Conservation (phyloP, 2,329 filamentous ascomycete species). For the Celoporthe dispersa region DNA sequence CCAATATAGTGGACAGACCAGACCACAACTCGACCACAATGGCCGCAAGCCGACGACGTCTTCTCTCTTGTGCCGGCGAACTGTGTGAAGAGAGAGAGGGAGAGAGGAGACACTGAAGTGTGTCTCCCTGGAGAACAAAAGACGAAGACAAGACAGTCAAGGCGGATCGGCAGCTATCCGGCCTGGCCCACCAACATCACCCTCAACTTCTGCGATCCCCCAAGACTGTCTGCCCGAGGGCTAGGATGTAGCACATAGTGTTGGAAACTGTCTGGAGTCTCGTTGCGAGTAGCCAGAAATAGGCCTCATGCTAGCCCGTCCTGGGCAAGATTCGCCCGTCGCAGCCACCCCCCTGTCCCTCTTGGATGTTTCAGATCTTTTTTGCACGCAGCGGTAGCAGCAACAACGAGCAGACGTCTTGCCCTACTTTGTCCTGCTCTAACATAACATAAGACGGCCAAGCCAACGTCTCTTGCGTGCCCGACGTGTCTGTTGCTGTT, state of each 20-base stretch:
- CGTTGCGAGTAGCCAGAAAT: slow-evolving; percentile 6
- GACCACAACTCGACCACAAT: background rate
- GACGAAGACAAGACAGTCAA: background rate
- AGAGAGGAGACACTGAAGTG: no score
- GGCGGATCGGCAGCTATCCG: slow-evolving; percentile 2
- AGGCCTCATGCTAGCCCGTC: background rate
- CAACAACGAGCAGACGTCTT: no score
- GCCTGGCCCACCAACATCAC: background rate
- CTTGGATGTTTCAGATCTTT: slow-evolving; percentile 12
- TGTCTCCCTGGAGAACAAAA: background rate
- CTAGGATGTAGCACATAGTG: background rate
- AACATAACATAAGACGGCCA: background rate
- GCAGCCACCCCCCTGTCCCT: background rate
- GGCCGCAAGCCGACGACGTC: background rate
- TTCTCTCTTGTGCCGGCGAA: background rate
- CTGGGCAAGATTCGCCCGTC: background rate
- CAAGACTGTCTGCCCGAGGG: no score
- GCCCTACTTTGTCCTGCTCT: no score
- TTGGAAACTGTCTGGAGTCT: slow-evolving; percentile 11
- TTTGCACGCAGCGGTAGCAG: background rate
- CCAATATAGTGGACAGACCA: background rate
- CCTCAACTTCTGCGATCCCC: background rate
- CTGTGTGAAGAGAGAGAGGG: no score
- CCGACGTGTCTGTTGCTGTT: background rate
- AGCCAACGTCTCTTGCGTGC: background rate